A percentile compares a stretch with the other conserved stretches of the same genome.
phyloP scores from a whole-genome alignment of 2,329 filamentous ascomycete genomes.

The Colletotrichum sp. region DNA sequence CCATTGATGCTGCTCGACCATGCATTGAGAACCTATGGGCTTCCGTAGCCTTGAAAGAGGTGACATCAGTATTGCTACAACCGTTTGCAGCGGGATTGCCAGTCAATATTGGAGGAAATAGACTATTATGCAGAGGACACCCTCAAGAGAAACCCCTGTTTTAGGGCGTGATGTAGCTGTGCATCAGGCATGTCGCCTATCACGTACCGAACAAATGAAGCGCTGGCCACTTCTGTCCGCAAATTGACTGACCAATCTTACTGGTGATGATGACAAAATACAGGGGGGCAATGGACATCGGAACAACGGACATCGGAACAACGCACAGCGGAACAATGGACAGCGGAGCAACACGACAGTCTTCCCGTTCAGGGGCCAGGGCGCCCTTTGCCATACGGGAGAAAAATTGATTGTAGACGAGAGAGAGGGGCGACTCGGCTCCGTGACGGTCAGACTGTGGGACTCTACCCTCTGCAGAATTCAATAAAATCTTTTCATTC shows the following conservation, averaged over 20 bases:
- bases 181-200: neutral
- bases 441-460: neutral
- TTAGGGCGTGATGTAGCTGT: neutral
- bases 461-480: neutral
- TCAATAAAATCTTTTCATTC: neutral
- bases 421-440: neutral
- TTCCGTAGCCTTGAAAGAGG: neutral
- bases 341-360: neutral
- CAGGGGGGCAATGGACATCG: neutral
- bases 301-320: neutral
- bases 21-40: accelerated
- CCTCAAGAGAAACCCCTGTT: neutral
- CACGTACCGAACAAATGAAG: neutral
- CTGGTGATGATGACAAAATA: neutral
- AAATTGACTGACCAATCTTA: neutral
- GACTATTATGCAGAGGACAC: neutral
- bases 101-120: neutral
- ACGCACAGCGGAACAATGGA: accelerated
- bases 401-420: neutral
- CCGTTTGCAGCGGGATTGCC: neutral
- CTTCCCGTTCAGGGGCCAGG: neutral
- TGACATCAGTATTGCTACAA: accelerated
- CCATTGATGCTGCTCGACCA: neutral
- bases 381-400: neutral
- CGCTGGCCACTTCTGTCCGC: neutral